phyloP scores from a whole-genome alignment of 2,329 filamentous ascomycete species.

The Paraphoma chrysanthemicola region DNA sequence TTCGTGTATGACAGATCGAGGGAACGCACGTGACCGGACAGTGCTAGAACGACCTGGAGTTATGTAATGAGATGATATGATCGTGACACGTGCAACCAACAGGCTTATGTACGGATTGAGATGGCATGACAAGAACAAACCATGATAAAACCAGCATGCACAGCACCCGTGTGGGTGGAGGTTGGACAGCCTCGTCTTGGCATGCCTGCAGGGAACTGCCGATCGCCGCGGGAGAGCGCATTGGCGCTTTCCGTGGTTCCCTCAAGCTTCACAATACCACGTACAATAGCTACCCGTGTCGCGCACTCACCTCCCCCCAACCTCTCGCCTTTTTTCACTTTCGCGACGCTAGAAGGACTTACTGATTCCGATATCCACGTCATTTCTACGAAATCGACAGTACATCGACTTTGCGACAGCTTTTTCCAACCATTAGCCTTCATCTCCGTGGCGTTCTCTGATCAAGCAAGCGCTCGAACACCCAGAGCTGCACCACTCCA shows the following conservation, averaged over 20 bases:
- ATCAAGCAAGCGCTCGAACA: background rate
- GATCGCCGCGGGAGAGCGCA: conserved; percentile 26
- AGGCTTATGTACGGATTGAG: too few relatives aligned
- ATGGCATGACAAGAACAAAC: too few relatives aligned
- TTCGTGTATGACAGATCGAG: too few relatives aligned
- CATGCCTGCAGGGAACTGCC: conserved; percentile 8
- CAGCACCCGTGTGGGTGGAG: too few relatives aligned
- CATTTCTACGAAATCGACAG: background rate
- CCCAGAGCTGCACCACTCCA: background rate
- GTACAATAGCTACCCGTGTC: conserved; percentile 4
- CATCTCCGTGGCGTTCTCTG: background rate
- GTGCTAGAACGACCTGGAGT: too few relatives aligned
- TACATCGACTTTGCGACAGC: too few relatives aligned
- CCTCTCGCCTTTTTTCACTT: background rate
- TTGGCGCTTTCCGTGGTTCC: conserved; percentile 8
- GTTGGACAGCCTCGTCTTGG: conserved; percentile 6
- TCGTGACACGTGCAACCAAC: too few relatives aligned
- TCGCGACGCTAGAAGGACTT: background rate
- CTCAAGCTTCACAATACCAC: conserved; percentile 11
- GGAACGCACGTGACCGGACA: too few relatives aligned
- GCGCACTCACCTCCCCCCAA: background rate
- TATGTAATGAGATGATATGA: too few relatives aligned
- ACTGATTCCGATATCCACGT: background rate
- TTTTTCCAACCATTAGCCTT: background rate
- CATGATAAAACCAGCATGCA: too few relatives aligned